Evolutionary conservation across 768 basidiomycete species (phyloP).

Genomic region (Lanmaoa pseudosensibilis): DNA sequence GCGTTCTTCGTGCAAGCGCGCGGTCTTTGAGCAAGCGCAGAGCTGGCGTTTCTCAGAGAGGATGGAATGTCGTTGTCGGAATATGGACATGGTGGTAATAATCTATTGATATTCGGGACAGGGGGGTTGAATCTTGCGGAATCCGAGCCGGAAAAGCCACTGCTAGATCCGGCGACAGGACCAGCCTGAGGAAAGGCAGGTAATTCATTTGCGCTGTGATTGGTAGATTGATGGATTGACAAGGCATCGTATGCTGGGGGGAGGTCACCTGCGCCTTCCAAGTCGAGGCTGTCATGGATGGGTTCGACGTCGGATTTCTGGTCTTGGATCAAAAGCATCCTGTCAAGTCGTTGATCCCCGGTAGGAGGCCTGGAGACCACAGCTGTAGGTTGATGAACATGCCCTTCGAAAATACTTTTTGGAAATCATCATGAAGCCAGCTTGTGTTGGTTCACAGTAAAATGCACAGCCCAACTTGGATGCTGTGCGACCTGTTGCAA

Average conservation of each 20-base stretch:
- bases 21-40: not conserved
- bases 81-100: not conserved
- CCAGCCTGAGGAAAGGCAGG: not conserved
- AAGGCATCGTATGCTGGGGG: conserved; percentile 21
- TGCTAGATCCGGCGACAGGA: not conserved
- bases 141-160: no score
- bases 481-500: no score
- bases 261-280: not conserved
- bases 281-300: not conserved
- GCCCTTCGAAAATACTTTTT: not conserved
- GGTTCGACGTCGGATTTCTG: not conserved
- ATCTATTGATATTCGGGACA: not conserved
- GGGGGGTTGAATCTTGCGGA: not conserved
- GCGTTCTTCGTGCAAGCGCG: conserved; percentile 8
- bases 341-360: not conserved
- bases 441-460: no score
- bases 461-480: no score
- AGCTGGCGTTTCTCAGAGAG: not conserved
- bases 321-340: not conserved
- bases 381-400: no score
- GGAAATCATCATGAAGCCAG: not conserved
- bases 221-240: not conserved
- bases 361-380: not conserved
- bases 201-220: not conserved
- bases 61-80: not conserved